Conservation (phyloP, 208 protist species). For the Leishmania turanica region DNA sequence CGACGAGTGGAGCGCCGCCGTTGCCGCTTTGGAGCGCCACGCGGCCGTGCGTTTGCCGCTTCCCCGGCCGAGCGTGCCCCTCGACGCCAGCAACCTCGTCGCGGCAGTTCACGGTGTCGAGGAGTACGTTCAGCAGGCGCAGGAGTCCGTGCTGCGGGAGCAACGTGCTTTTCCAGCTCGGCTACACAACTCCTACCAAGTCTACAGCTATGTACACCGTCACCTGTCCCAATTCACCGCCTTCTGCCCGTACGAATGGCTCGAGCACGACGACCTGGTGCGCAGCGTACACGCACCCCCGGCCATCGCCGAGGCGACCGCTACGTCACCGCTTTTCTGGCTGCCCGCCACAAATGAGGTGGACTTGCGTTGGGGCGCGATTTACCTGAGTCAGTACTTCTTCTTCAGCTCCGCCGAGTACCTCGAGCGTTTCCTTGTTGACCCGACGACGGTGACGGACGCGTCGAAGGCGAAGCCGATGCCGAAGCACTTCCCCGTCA, state of each 20-base stretch:
- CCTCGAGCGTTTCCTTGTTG: slow-evolving; percentile 61
- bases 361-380: slow-evolving; percentile 38
- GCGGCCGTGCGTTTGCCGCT: slow-evolving; percentile 36
- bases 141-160: slow-evolving; percentile 39
- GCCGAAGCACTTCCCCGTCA: slow-evolving; percentile 30
- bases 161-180: slow-evolving; percentile 56
- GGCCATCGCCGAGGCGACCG: slow-evolving; percentile 5
- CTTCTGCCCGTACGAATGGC: slow-evolving; percentile 88
- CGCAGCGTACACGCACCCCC: slow-evolving; percentile 12
- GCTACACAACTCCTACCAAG: slow-evolving; percentile 53
- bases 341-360: not conserved
- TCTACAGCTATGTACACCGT: slow-evolving; percentile 29
- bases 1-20: not conserved
- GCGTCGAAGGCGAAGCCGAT: slow-evolving; percentile 48
- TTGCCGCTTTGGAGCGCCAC: slow-evolving; percentile 6
- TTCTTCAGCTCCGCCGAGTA: slow-evolving; percentile 69
- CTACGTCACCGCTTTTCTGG: not conserved
- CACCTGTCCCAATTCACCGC: slow-evolving; percentile 68
- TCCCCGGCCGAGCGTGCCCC: slow-evolving; percentile 33
- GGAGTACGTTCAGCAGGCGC: slow-evolving; percentile 35
- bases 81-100: slow-evolving; percentile 51
- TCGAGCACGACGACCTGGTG: slow-evolving; percentile 60
- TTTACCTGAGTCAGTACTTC: slow-evolving; percentile 75
- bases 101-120: slow-evolving; percentile 62
- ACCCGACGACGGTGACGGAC: slow-evolving; percentile 62